These are phyloP conservation scores for Podila horticola DNA, from an alignment of 192 early-diverging fungal genomes.

Conservation along the genomic window DNA sequence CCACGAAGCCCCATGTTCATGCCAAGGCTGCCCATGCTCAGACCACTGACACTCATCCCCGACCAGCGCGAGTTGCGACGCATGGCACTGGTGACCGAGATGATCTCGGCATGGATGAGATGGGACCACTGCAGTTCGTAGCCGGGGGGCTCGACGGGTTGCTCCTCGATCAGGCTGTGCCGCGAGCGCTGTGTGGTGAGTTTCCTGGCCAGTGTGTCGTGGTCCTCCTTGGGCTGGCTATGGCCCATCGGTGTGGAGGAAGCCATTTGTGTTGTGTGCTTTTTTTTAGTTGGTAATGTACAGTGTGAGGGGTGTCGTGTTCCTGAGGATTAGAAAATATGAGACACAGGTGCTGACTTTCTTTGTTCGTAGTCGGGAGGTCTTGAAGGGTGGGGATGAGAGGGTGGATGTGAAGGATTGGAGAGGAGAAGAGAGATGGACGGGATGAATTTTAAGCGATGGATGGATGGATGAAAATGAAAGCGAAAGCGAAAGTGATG, in stretches of 20 bases:
- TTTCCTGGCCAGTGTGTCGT: conserved; percentile 17
- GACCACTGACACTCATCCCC: conserved; percentile 64
- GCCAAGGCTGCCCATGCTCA: conserved; percentile 66
- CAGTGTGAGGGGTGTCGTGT: too few relatives aligned
- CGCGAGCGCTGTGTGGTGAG: conserved; percentile 18
- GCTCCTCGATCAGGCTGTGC: neutral
- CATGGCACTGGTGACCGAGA: conserved; percentile 80
- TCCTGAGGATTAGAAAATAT: too few relatives aligned
- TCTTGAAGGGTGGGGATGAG: too few relatives aligned
- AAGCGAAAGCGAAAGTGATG: too few relatives aligned
- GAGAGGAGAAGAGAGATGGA: too few relatives aligned
- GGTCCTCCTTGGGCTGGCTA: neutral
- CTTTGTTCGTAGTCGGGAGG: too few relatives aligned
- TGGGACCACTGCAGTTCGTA: conserved; percentile 77
- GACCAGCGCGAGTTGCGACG: conserved; percentile 85
- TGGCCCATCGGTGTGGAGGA: neutral
- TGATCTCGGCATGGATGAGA: conserved; percentile 80
- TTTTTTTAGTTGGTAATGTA: neutral
- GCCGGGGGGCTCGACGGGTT: conserved; percentile 5
- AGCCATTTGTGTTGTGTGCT: neutral
- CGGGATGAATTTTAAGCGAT: too few relatives aligned
- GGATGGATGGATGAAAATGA: too few relatives aligned
- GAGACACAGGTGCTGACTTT: too few relatives aligned
- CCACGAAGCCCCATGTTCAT: conserved; percentile 70
- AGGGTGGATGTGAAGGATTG: too few relatives aligned